Evolutionary conservation across 331 rosid species (phyloP).

Genomic region (Dryas integrifolia): DNA sequence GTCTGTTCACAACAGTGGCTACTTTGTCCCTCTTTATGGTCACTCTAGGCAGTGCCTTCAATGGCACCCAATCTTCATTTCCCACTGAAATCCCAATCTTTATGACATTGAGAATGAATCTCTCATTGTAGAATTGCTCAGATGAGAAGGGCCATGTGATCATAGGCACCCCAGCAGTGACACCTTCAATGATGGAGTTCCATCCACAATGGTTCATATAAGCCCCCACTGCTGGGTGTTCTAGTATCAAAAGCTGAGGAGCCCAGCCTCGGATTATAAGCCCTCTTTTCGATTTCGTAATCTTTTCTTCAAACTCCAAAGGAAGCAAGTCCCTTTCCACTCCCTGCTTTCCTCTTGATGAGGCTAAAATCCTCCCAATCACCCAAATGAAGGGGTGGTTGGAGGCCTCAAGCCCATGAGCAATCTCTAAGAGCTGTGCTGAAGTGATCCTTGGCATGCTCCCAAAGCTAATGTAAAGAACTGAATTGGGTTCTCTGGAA

Average conservation of each 20-base stretch:
- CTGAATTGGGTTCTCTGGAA: conserved; percentile 35
- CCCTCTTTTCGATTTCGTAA: conserved; percentile 7
- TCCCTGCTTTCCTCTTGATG: not conserved
- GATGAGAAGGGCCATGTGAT: conserved; percentile 37
- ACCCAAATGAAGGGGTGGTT: conserved; percentile 48
- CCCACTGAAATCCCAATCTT: conserved; percentile 31
- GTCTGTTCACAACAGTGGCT: conserved; percentile 19
- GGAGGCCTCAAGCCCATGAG: conserved; percentile 45
- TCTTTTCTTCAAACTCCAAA: conserved; percentile 11
- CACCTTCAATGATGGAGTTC: conserved; percentile 34
- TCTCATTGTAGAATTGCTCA: conserved; percentile 37
- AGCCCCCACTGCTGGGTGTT: conserved; percentile 34
- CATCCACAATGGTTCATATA: conserved; percentile 44
- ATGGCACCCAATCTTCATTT: conserved; percentile 18
- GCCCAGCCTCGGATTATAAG: conserved; percentile 29
- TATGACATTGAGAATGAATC: conserved; percentile 19
- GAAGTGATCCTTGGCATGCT: conserved; percentile 38
- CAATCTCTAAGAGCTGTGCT: conserved; percentile 43
- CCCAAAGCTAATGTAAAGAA: conserved; percentile 43
- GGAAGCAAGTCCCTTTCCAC: conserved; percentile 11
- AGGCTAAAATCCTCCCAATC: conserved; percentile 16
- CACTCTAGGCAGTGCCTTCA: conserved; percentile 10
- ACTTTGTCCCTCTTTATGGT: conserved; percentile 10
- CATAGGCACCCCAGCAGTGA: conserved; percentile 36
- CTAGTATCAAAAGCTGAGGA: conserved; percentile 36